These are phyloP conservation scores for Suillus discolor DNA, from an alignment of 768 basidiomycete genomes.

Conservation along the genomic window DNA sequence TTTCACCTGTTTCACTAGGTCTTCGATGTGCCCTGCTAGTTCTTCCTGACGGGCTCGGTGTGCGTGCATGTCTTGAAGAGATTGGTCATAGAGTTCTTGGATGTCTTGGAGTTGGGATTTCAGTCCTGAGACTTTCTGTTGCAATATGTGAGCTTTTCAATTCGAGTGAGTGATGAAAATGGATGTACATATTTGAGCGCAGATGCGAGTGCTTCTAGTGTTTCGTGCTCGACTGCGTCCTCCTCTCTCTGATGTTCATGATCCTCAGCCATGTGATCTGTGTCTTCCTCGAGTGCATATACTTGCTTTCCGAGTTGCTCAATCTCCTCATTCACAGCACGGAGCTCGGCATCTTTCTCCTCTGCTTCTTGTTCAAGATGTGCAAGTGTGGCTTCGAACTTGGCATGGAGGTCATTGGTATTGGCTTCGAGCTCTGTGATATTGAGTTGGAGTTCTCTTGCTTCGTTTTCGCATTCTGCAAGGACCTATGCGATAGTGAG, in stretches of 20 bases:
- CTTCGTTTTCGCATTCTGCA: conserved; percentile 79
- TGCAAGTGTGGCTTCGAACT: conserved; percentile 73
- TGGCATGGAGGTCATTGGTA: conserved; percentile 66
- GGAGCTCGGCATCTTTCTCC: conserved; percentile 79
- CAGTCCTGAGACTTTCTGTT: conserved; percentile 66
- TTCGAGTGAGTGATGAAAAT: neutral
- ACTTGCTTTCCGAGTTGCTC: conserved; percentile 81
- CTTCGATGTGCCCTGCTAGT: conserved; percentile 72
- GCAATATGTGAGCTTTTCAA: conserved; percentile 3
- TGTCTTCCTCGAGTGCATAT: conserved; percentile 85
- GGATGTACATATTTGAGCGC: conserved; percentile 78
- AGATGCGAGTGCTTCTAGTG: conserved; percentile 62
- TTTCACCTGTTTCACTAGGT: conserved; percentile 64
- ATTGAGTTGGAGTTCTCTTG: conserved; percentile 70
- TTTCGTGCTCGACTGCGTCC: conserved; percentile 68
- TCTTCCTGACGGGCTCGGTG: conserved; percentile 78
- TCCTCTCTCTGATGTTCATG: conserved; percentile 69
- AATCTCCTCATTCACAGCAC: conserved; percentile 72
- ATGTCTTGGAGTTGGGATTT: conserved; percentile 70
- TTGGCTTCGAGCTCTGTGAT: conserved; percentile 77
- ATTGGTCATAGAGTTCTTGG: conserved; percentile 65
- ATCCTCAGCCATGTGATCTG: conserved; percentile 76
- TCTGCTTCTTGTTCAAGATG: conserved; percentile 80
- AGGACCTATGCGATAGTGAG: conserved; percentile 51
- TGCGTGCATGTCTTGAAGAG: conserved; percentile 62